These are phyloP conservation scores for Eragrostis curvula DNA, from an alignment of 176 grass and related monocot species.

Conservation along the genomic window DNA sequence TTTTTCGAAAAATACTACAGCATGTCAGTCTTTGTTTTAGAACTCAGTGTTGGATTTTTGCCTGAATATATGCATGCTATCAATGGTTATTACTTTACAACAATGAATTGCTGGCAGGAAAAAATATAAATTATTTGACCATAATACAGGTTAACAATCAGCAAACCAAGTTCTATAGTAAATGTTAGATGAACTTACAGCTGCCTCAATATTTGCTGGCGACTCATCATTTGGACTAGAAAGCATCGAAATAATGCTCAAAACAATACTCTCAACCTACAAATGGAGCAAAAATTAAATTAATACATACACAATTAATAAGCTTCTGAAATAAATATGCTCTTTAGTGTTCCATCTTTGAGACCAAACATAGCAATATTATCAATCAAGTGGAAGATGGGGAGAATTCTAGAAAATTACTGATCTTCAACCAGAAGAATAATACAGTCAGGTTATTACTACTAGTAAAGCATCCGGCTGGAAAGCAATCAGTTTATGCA, in stretches of 20 bases:
- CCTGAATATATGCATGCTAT: background rate
- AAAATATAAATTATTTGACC: background rate
- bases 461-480: background rate
- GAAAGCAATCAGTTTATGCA: slow-evolving; percentile 2
- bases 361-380: background rate
- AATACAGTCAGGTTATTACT: background rate
- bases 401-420: background rate
- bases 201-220: slow-evolving; percentile 85
- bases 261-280: slow-evolving; percentile 92
- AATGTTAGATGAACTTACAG: slow-evolving; percentile 66
- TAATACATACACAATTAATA: slow-evolving; percentile 3
- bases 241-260: slow-evolving; percentile 97
- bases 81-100: background rate
- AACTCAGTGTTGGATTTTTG: too few species aligned
- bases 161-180: slow-evolving; percentile 15
- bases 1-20: background rate
- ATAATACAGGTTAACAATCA: background rate
- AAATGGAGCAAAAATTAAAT: slow-evolving; percentile 25
- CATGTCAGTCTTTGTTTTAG: background rate
- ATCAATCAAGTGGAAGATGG: slow-evolving; percentile 26
- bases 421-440: background rate
- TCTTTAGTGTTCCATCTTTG: background rate
- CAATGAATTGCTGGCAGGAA: background rate
- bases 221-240: slow-evolving; percentile 94
- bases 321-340: background rate